Percentiles rank a stretch among this genome's conserved stretches.
These are phyloP conservation scores for Pseudocohnilembus persalinus DNA, from an alignment of 169 alveolate genomes.

Conservation along the genomic window DNA sequence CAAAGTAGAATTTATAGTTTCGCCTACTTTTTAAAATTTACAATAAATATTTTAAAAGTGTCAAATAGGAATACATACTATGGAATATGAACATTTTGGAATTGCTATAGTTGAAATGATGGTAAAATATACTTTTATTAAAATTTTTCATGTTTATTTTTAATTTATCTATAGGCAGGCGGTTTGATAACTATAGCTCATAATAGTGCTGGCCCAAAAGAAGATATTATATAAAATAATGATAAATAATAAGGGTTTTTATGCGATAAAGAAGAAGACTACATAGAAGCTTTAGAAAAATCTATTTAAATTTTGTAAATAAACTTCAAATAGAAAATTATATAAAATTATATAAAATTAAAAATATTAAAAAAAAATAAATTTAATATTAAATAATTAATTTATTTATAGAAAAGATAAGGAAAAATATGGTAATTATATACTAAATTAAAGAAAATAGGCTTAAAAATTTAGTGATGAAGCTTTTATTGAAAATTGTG, in stretches of 20 bases:
- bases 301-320: neutral
- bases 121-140: slow-evolving; percentile 14
- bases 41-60: slow-evolving; percentile 14
- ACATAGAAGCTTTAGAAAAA: slow-evolving; percentile 39
- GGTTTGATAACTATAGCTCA: slow-evolving; percentile 89
- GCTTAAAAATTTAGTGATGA: slow-evolving; percentile 53
- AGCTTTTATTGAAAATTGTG: slow-evolving; percentile 37
- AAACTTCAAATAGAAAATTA: too few relatives aligned
- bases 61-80: slow-evolving; percentile 90
- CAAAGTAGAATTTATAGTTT: slow-evolving; percentile 23
- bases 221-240: slow-evolving; percentile 81
- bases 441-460: slow-evolving; percentile 18
- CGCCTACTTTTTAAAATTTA: slow-evolving; percentile 21
- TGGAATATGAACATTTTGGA: slow-evolving; percentile 93
- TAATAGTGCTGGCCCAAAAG: slow-evolving; percentile 91
- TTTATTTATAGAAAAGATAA: too few relatives aligned
- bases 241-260: slow-evolving; percentile 68
- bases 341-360: too few relatives aligned
- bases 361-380: too few relatives aligned
- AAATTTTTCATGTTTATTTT: neutral
- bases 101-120: slow-evolving; percentile 91
- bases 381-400: neutral
- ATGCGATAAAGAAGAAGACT: slow-evolving; percentile 75
- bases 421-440: neutral
- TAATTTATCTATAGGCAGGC: slow-evolving; percentile 53